Evolutionary conservation across 78 protist genomes (phyloP), one percentile per base, ranked within the genome.

Genomic region (Dictyostelium capitatum): DNA sequence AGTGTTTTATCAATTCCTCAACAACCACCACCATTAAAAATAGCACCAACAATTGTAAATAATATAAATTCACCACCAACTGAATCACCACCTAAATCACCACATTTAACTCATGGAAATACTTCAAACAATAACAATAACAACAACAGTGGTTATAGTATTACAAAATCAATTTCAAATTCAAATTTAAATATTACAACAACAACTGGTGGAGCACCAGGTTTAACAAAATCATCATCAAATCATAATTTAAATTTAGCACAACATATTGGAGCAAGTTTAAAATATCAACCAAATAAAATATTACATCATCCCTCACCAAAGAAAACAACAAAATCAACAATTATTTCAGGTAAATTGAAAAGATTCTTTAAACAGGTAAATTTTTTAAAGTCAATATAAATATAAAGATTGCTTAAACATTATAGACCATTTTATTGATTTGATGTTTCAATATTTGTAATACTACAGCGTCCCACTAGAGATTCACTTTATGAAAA

Each of bases 401-500:
- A n/a, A n/a, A n/a, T n/a, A n/a, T n/a, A n/a, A n/a, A n/a, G n/a
- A n/a, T n/a, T n/a, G n/a, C n/a, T n/a, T n/a, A n/a, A n/a, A n/a
- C n/a, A n/a, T n/a, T n/a, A n/a, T n/a, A n/a, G n/a, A n/a, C n/a
- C n/a, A n/a, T n/a, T n/a, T n/a, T n/a, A n/a, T n/a, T n/a, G n/a
- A n/a, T n/a, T n/a, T n/a, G n/a, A n/a, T n/a, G n/a, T n/a, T n/a
- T n/a, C n/a, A n/a, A n/a, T n/a, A n/a, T n/a, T n/a, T n/a, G n/a
- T n/a, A n/a, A n/a, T n/a, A n/a, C n/a, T n/a, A n/a, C n/a, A n/a
- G n/a, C n/a, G n/a, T n/a, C n/a, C n/a, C n/a, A n/a, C n/a, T n/a
- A n/a, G 93, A n/a, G 84, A 87, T 19, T 87, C 93, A 50, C 53
- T 87, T 14, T 87, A 87, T 47, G 80, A 87, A 43, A 51, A 80